Evolutionary conservation across 139 green algal genomes (phyloP), one percentile per base, ranked within the genome.

Genomic region (Chlorella sp.): DNA sequence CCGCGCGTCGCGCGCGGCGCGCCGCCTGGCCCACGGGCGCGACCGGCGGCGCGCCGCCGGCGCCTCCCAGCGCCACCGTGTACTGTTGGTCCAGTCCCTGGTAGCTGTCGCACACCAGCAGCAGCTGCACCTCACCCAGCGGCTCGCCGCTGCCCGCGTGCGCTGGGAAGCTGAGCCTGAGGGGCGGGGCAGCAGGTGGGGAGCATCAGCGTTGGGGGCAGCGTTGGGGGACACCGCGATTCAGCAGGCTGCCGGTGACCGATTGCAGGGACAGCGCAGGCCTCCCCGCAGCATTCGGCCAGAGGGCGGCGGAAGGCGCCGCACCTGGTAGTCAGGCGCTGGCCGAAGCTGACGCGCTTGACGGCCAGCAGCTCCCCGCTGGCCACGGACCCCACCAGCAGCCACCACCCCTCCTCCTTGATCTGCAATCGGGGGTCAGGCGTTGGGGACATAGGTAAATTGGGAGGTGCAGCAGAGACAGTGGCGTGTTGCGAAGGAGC

Each of bases 321-420:
- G 62, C 31, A 73, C 73, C 53, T 48, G 19, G 58, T 46, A 12
- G 35, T 77, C 5, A 73, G 63, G 60, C 71, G 69, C 35, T 83
- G 63, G 9, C 64, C 75, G 77, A 97, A 92, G 35, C 68, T 88
- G 43, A 98, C 56, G 15, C 95, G 85, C 79, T 93, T 93, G 29
- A 98, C 53, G 0, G 90, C 93, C 5, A 94, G 75, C 74, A 99
- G 85, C 86, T 97, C 91, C 8, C 85, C 64, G 0, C 79, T 90
- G 35, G 8, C 36, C 0, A 51, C 27, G 69, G 93, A 73, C 2
- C 89, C 94, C 38, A 93, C 63, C 59, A 98, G 73, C 58, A 98
- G 64, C 89, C 92, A 99, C 95, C 95, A 99, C 3, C 95, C 93
- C 79, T 98, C 95, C 75, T 99, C 93, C 79, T 99, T 98, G 25